These are phyloP conservation scores for Candida ulmi DNA, from an alignment of 805 yeast species.

Conservation along the genomic window DNA sequence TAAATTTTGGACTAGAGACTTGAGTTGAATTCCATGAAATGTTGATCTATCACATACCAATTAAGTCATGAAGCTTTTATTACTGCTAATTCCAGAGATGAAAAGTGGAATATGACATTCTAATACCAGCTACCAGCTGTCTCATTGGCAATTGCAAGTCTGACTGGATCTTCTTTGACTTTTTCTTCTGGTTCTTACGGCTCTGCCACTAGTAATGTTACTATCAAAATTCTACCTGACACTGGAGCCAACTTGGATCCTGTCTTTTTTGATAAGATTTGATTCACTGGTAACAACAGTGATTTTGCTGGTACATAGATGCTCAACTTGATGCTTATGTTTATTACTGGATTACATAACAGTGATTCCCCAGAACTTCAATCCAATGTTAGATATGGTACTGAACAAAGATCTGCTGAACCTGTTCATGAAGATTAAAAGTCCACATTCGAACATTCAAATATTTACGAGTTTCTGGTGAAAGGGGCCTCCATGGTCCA, in stretches of 20 bases:
- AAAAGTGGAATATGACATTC: background rate
- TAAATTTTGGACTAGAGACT: too few species aligned
- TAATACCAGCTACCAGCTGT: slow-evolving; percentile 7
- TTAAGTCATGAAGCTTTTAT: slow-evolving; percentile 5
- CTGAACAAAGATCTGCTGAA: slow-evolving; percentile 9
- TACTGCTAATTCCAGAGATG: slow-evolving; percentile 5
- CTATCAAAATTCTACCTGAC: slow-evolving; percentile 4
- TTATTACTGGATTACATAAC: slow-evolving; percentile 6
- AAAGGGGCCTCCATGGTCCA: background rate
- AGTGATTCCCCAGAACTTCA: slow-evolving; percentile 4
- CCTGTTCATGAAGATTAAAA: slow-evolving; percentile 12
- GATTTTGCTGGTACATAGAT: slow-evolving; percentile 11
- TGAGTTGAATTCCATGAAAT: too few species aligned
- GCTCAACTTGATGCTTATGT: slow-evolving; percentile 6
- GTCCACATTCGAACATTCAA: background rate
- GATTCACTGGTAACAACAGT: slow-evolving; percentile 11
- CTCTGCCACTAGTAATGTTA: slow-evolving; percentile 7
- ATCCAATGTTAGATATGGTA: slow-evolving; percentile 7
- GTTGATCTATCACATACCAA: slow-evolving; percentile 7
- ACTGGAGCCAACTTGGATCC: slow-evolving; percentile 4
- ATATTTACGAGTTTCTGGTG: background rate
- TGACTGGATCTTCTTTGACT: slow-evolving; percentile 4
- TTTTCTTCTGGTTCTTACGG: slow-evolving; percentile 9
- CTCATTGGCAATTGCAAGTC: slow-evolving; percentile 4
- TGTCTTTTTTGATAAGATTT: slow-evolving; percentile 9